phyloP scores from a whole-genome alignment of 2,329 filamentous ascomycete species.

The Triangularia verruculosa region DNA sequence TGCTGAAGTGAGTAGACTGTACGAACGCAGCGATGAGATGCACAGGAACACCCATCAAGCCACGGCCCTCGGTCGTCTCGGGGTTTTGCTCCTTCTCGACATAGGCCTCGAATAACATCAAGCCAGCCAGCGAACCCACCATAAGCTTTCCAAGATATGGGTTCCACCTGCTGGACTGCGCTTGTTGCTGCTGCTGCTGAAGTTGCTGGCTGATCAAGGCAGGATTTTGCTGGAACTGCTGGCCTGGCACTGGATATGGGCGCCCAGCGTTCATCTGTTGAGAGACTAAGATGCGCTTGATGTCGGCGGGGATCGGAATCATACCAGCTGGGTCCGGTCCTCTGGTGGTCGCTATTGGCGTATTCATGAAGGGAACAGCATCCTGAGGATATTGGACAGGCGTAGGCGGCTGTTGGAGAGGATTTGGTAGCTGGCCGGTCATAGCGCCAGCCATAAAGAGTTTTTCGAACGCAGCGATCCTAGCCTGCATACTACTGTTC shows the following conservation, averaged over 20 bases:
- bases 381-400: constrained; percentile 52
- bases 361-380: constrained; percentile 40
- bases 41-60: constrained; percentile 63
- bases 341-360: constrained; percentile 42
- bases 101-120: constrained; percentile 88
- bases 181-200: constrained; percentile 51
- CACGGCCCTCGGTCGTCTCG: constrained; percentile 62
- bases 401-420: constrained; percentile 52
- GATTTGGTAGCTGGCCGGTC: constrained; percentile 53
- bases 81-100: constrained; percentile 63
- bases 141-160: constrained; percentile 75
- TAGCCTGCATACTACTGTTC: constrained; percentile 72
- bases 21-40: constrained; percentile 52
- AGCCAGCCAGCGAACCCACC: constrained; percentile 84
- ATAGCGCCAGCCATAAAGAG: constrained; percentile 76
- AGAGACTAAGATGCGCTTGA: constrained; percentile 59
- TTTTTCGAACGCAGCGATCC: constrained; percentile 73
- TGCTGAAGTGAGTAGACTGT: constrained; percentile 47
- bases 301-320: constrained; percentile 65
- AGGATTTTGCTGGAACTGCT: constrained; percentile 40
- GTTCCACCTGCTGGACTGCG: constrained; percentile 48
- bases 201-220: constrained; percentile 50
- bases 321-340: constrained; percentile 51
- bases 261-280: constrained; percentile 52
- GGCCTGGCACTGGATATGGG: constrained; percentile 46